These are phyloP conservation scores for Thelonectria rubi DNA, from an alignment of 2,329 filamentous ascomycete species.

Conservation along the genomic window DNA sequence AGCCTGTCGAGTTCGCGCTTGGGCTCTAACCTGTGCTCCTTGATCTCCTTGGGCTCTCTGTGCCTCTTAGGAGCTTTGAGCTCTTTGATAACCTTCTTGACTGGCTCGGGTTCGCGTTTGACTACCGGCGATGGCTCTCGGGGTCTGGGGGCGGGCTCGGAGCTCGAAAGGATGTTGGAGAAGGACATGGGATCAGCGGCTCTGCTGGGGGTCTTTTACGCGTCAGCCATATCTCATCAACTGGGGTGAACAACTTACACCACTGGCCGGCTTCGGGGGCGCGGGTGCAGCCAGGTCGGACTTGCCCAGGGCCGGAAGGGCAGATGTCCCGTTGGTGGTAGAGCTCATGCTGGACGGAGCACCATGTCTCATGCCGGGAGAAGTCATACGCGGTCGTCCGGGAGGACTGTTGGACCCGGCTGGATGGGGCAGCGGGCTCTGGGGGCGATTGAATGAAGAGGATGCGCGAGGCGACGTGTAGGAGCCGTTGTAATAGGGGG, in stretches of 20 bases:
- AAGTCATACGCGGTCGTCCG: constrained; percentile 54
- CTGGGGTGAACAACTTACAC: constrained; percentile 44
- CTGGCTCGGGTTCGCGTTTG: not conserved
- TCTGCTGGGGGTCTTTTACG: constrained; percentile 71
- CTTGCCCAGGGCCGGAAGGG: constrained; percentile 50
- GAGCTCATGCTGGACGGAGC: constrained; percentile 50
- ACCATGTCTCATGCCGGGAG: constrained; percentile 59
- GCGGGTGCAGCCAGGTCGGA: constrained; percentile 53
- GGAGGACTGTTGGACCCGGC: constrained; percentile 56
- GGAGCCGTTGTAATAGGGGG: constrained; percentile 59
- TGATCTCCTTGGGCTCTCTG: constrained; percentile 24
- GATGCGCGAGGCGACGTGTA: constrained; percentile 60
- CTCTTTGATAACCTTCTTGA: not conserved
- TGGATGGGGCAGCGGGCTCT: constrained; percentile 61
- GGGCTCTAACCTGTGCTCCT: constrained; percentile 32
- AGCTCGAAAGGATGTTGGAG: constrained; percentile 88
- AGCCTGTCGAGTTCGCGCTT: constrained; percentile 38
- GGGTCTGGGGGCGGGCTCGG: constrained; percentile 70
- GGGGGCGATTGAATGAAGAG: constrained; percentile 53
- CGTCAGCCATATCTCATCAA: constrained; percentile 27
- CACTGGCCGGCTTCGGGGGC: constrained; percentile 51
- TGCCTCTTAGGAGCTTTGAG: not conserved
- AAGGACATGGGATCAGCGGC: constrained; percentile 93
- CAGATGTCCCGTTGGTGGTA: constrained; percentile 52
- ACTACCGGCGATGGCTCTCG: constrained; percentile 54